These are phyloP conservation scores for Exidia glandulosa DNA, from an alignment of 768 basidiomycete species.

Conservation along the genomic window DNA sequence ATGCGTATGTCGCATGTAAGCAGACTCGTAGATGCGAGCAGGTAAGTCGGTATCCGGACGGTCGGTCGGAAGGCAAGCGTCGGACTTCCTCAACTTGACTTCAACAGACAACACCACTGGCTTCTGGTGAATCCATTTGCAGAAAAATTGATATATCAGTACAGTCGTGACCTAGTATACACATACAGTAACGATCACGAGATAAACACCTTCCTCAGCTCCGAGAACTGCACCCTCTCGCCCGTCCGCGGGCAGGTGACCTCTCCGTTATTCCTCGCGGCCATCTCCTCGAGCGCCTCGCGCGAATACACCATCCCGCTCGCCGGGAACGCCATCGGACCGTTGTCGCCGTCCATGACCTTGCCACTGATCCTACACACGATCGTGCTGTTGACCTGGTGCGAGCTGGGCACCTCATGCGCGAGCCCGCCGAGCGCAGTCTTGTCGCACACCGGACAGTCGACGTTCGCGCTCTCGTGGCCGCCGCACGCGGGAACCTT, in stretches of 20 bases:
- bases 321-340: conserved; percentile 84
- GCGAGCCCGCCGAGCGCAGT: conserved; percentile 66
- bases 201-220: conserved; percentile 82
- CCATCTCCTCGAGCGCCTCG: conserved; percentile 86
- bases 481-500: conserved; percentile 76
- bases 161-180: not conserved
- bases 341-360: conserved; percentile 92
- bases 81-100: too few species aligned
- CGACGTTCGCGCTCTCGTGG: conserved; percentile 43
- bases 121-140: too few species aligned
- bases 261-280: conserved; percentile 59
- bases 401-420: conserved; percentile 78
- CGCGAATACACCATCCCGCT: conserved; percentile 25
- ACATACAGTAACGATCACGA: conserved; percentile 31
- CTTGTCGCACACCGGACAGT: conserved; percentile 86
- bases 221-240: conserved; percentile 47
- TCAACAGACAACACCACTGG: too few species aligned
- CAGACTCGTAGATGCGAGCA: too few species aligned
- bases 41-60: too few species aligned
- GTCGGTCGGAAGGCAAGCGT: too few species aligned
- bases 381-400: conserved; percentile 92
- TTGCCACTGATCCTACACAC: conserved; percentile 85
- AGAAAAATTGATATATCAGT: too few species aligned
- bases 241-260: conserved; percentile 81
- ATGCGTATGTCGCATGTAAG: too few species aligned